Percentiles rank a stretch among this genome's conserved stretches.
Conservation (phyloP, 225 moss, liverwort and hornwort species). For the Marchantia polymorpha region DNA sequence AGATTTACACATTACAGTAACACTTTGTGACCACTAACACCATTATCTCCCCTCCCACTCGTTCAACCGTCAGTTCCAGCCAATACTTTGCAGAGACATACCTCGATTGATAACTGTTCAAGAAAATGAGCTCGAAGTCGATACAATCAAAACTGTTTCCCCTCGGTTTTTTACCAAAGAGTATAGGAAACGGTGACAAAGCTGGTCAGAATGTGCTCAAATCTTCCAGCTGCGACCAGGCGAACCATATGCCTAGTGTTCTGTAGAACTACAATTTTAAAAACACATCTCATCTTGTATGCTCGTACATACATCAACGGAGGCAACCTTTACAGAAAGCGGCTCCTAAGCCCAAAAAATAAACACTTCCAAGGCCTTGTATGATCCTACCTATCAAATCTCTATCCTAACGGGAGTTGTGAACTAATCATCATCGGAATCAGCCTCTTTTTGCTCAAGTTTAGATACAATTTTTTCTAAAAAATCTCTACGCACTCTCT, state of each 20-base stretch:
- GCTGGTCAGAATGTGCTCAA: neutral
- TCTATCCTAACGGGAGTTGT: neutral
- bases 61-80: no score
- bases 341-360: neutral
- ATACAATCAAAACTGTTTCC: neutral
- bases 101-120: neutral
- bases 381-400: neutral
- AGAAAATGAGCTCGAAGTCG: neutral
- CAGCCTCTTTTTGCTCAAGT: constrained; percentile 64
- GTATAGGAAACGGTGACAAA: neutral
- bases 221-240: neutral
- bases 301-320: neutral
- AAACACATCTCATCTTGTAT: neutral
- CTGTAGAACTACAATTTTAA: neutral
- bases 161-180: no score
- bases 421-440: constrained; percentile 63
- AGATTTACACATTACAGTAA: no score
- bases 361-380: neutral
- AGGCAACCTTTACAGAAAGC: neutral
- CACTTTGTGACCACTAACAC: no score
- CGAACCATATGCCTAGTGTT: neutral
- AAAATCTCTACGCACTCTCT: constrained; percentile 72
- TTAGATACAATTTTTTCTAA: constrained; percentile 73
- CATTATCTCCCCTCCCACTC: no score
- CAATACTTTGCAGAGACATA: neutral